Evolutionary conservation across 2,329 filamentous ascomycete species (phyloP), one percentile per base, ranked within the genome.

Genomic region (Diplocarpon rosae): DNA sequence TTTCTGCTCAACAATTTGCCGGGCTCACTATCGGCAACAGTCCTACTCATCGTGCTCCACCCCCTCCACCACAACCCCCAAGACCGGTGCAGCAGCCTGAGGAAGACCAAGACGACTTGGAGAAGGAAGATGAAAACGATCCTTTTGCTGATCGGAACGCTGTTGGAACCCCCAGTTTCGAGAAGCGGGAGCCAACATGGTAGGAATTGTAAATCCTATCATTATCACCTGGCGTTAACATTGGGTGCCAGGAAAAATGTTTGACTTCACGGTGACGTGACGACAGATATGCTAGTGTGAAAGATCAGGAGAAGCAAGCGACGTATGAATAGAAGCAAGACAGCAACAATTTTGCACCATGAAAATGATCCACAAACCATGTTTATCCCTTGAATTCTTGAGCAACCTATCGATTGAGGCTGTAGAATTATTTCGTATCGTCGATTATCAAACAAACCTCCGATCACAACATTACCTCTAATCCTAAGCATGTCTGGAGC

Each of bases 141-240:
- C 62, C 62, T 3, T 64, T 64, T 52, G 62, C 57, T 7, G 62
- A 64, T 45, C 46, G 59, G 6, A 64, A 64, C 52, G 62, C 55
- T 64, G 20, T 34, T 45, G 17, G 40, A 33, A 34, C 45, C 27
- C 55, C 56, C 3, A 36, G 35, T 15, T 35, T 49, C 34, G 56
- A 61, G 40, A 55, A 48, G 37, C 40, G 39, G 16, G 52, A 60
- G 29, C 58, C 54, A 17, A 44, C 39, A 10, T 59, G 56, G 53
- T 35, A 35, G 15, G 33, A 7, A 24, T 24, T 3, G 7, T 3
- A 24, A 4, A 24, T 24, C 20, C 20, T 24, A 24, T 35, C n/a
- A 4, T 5, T 13, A 35, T 5, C 4, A 32, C 30, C 11, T 32
- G 30, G 10, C 30, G 30, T 14, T 32, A 32, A 32, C 9, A 9